Evolutionary conservation across 441 rosid species (phyloP), one percentile per base, ranked within the genome.

Genomic region (Mallotus repandus): DNA sequence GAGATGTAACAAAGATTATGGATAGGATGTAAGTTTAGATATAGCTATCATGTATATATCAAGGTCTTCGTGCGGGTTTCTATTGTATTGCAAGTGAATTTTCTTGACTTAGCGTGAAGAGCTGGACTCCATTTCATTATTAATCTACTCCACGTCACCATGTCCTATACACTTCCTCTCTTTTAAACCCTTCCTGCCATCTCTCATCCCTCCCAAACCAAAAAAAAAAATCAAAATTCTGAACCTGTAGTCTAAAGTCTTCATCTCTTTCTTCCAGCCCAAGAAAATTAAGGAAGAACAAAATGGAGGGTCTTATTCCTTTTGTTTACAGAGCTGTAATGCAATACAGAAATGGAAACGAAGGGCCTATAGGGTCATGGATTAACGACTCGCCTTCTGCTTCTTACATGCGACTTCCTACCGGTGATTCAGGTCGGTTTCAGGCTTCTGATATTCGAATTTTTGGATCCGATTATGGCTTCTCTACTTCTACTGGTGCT

Each of bases 241-340:
- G 29, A 25, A 25, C 29, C 29, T 25, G 29, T 25, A 2, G 1
- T 2, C 29, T 25, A 25, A 25, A 25, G 7, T 43, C 46, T 43
- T 78, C 46, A 63, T 35, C 68, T 59, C 61, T 45, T 58, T 66
- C 49, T 12, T 48, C 54, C 11, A 55, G 41, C 22, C 32, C 57
- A 76, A 66, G 45, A 19, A 25, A 61, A 9, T 13, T 15, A 1
- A 43, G 9, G 29, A 15, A 2, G 15, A 29, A 11, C 19, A 7
- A 38, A 14, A 93, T 93, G 98, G 98, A 93, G 72, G 98, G 98
- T 72, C 87, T 92, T 0, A 90, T 92, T 78, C 98, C 98, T 66
- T 86, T 85, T 35, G 93, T 89, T 45, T 90, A 89, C 61, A 87
- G 71, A 74, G 90, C 91, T 13, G 71, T 89, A 66, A 75, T 79